These are phyloP conservation scores for Candida fluviatilis DNA, from an alignment of 805 yeast species.

Conservation along the genomic window DNA sequence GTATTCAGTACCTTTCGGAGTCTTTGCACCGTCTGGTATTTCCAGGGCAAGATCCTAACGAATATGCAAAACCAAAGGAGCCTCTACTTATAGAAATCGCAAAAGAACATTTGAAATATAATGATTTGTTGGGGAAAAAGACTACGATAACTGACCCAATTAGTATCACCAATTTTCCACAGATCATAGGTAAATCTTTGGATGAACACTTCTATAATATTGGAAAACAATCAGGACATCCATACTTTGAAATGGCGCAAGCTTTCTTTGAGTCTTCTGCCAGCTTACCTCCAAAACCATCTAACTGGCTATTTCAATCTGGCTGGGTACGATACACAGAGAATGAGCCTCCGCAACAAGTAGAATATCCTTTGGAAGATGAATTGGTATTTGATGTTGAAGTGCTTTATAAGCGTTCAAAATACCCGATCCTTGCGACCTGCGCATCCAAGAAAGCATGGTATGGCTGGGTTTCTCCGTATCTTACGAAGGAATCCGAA, in stretches of 20 bases:
- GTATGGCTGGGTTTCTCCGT: slow-evolving; percentile 96
- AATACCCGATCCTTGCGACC: slow-evolving; percentile 75
- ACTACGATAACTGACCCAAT: slow-evolving; percentile 63
- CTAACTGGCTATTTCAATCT: slow-evolving; percentile 49
- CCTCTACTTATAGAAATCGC: slow-evolving; percentile 48
- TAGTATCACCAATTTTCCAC: slow-evolving; percentile 55
- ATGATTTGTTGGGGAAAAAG: slow-evolving; percentile 71
- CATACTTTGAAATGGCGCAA: slow-evolving; percentile 53
- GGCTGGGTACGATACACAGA: slow-evolving; percentile 82
- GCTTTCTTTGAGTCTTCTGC: slow-evolving; percentile 31
- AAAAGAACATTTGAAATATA: slow-evolving; percentile 51
- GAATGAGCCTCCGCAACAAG: slow-evolving; percentile 50
- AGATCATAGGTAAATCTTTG: slow-evolving; percentile 65
- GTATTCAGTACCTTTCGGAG: slow-evolving; percentile 71
- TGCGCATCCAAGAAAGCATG: slow-evolving; percentile 77
- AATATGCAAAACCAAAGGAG: slow-evolving; percentile 24
- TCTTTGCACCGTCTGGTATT: slow-evolving; percentile 60
- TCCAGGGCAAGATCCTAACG: slow-evolving; percentile 32
- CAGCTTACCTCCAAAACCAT: slow-evolving; percentile 23
- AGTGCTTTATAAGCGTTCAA: slow-evolving; percentile 69
- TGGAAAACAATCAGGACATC: slow-evolving; percentile 56
- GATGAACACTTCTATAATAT: slow-evolving; percentile 82
- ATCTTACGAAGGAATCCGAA: slow-evolving; percentile 37
- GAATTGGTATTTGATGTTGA: slow-evolving; percentile 87
- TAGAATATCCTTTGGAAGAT: slow-evolving; percentile 67